Percentiles rank a stretch among this genome's conserved stretches.
These are phyloP conservation scores for Solanum boliviense DNA, from an alignment of 257 asterid genomes.

Conservation along the genomic window DNA sequence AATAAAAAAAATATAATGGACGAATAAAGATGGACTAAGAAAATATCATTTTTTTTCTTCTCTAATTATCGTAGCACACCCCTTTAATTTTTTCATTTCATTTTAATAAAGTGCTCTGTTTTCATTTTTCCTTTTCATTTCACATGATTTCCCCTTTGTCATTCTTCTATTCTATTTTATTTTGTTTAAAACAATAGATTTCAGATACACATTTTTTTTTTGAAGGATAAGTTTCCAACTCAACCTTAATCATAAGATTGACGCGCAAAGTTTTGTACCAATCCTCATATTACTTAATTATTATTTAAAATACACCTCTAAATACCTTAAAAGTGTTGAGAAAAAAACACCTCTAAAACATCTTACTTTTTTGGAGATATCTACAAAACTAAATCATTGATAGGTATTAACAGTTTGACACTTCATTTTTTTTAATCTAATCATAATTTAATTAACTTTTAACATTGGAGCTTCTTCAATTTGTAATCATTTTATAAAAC, in stretches of 20 bases:
- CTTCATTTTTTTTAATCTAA: not conserved
- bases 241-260: not conserved
- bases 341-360: not conserved
- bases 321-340: not conserved
- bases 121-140: not conserved
- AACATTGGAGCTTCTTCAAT: not conserved
- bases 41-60: not conserved
- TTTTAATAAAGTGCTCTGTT: not conserved
- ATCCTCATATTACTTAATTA: not conserved
- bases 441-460: too few species aligned
- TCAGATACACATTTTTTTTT: not conserved
- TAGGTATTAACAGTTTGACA: not conserved
- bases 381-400: not conserved
- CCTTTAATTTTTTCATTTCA: not conserved
- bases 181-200: not conserved
- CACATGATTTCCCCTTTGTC: not conserved
- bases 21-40: too few species aligned
- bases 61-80: not conserved
- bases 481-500: too few species aligned
- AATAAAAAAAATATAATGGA: too few species aligned
- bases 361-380: not conserved
- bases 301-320: not conserved
- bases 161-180: not conserved
- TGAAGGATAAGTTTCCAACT: not conserved
- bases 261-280: not conserved